Base-by-base conservation (phyloP, 2,329 filamentous ascomycete species). In the Fusarium circinatum region DNA sequence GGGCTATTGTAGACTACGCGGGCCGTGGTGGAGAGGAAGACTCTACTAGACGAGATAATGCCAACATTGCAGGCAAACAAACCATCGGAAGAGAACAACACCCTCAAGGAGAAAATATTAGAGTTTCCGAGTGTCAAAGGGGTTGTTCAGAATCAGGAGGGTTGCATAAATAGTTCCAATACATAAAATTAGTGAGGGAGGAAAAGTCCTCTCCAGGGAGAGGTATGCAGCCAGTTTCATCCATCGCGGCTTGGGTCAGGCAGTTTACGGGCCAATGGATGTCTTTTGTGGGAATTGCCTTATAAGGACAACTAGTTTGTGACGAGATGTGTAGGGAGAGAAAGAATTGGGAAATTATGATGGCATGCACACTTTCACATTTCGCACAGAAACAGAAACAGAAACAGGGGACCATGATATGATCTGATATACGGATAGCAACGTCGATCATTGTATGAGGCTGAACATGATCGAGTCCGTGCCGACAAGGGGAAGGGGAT, bases 21-120 rank as follows among this genome's bases (percentile, higher is more conserved):
- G 70, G 62, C 61, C 70, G 62, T 68, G 41, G 70, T 61, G 71
- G 70, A 71, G 66, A 68, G 62, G 2, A 28, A 32, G 47, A 51
- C 14, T 41, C 58, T 42, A 28, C 51, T 54, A n/a, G 51, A 54
- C 24, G 20, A 39, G 48, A 34, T 36, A 34, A 52, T 52, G 30
- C 30, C 24, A 54, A 28, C 11, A 44, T 12, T 26, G 42, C 15
- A n/a, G 18, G 32, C 24, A 34, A 22, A 32, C 39, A 13, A 34
- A 34, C 32, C 34, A 39, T 44, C 42, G 18, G 45, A 32, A 30
- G 57, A 59, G 47, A 49, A 49, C 28, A 47, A 57, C 24, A 48
- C n/a, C 14, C n/a, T 34, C 26, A 36, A 48, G 41, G 41, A 47
- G 24, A 49, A 36, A 36, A 49, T 18, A 26, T 28, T 60, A 11